phyloP scores from a whole-genome alignment of 768 basidiomycete genomes.

The Mycena crocata region DNA sequence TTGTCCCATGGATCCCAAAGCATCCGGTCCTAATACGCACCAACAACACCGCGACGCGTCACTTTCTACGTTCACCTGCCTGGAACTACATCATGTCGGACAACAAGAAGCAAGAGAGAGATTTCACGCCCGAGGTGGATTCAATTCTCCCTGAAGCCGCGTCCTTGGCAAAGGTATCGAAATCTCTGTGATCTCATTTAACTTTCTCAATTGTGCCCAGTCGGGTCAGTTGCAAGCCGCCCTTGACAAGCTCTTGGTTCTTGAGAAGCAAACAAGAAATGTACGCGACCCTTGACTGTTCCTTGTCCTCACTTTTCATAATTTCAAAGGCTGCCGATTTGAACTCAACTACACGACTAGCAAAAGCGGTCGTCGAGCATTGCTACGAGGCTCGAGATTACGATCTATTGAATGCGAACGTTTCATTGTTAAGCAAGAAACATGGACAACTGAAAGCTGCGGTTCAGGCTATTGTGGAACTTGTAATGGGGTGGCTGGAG shows the following conservation, averaged over 20 bases:
- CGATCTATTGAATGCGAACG: slow-evolving; percentile 74
- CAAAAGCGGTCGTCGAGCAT: slow-evolving; percentile 77
- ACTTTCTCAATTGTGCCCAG: slow-evolving; percentile 53
- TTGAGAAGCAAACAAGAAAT: slow-evolving; percentile 98
- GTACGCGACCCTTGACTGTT: slow-evolving; percentile 58
- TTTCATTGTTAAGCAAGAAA: slow-evolving; percentile 86
- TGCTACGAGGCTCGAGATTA: slow-evolving; percentile 80
- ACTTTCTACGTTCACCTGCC: slow-evolving; percentile 56
- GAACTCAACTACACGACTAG: slow-evolving; percentile 88
- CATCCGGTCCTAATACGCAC: slow-evolving; percentile 34
- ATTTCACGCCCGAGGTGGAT: slow-evolving; percentile 88
- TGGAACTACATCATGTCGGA: slow-evolving; percentile 75
- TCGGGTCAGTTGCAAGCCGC: slow-evolving; percentile 86
- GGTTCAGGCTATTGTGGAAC: slow-evolving; percentile 92
- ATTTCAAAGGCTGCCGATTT: slow-evolving; percentile 90
- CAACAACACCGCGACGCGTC: slow-evolving; percentile 72
- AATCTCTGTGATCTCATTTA: slow-evolving; percentile 27
- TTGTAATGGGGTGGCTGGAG: slow-evolving; percentile 83
- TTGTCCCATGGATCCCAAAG: slow-evolving; percentile 43
- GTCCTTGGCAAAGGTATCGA: slow-evolving; percentile 76
- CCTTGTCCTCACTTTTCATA: slow-evolving; percentile 5
- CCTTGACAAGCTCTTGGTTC: slow-evolving; percentile 85
- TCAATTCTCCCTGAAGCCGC: slow-evolving; percentile 76
- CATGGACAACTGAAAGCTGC: slow-evolving; percentile 96
- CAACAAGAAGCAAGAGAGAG: slow-evolving; percentile 86